Evolutionary conservation across 2,329 filamentous ascomycete species (phyloP).

Genomic region (Aaosphaeria pasadenensis): DNA sequence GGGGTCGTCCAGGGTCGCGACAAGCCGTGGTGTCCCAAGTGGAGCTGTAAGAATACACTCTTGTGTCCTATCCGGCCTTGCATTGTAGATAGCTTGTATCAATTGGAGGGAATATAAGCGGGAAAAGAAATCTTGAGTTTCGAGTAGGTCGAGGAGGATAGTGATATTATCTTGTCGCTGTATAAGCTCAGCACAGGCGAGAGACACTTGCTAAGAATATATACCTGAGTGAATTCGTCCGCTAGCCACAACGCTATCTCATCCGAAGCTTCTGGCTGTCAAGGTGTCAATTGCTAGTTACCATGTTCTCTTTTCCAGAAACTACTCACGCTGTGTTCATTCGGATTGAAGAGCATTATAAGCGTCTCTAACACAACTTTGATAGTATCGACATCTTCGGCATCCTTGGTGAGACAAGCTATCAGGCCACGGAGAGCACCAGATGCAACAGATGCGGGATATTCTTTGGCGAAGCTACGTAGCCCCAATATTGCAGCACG

Average conservation of each 20-base stretch:
- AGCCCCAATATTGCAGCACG: constrained; percentile 89
- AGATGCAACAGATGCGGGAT: constrained; percentile 91
- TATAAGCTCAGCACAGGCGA: constrained; percentile 49
- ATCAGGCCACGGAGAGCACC: constrained; percentile 89
- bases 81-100: constrained; percentile 78
- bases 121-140: constrained; percentile 83
- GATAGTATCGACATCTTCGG: constrained; percentile 92
- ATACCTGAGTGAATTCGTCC: constrained; percentile 91
- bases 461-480: constrained; percentile 93
- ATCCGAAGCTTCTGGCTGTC: constrained; percentile 86
- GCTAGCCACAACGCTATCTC: constrained; percentile 95
- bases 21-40: constrained; percentile 81
- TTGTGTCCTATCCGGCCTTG: constrained; percentile 86
- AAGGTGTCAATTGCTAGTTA: constrained; percentile 1
- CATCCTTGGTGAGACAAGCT: constrained; percentile 78
- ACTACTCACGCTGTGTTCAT: constrained; percentile 56
- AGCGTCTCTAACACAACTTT: constrained; percentile 94
- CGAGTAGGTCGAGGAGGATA: constrained; percentile 82
- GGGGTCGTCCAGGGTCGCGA: constrained; percentile 77
- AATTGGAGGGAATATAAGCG: constrained; percentile 89
- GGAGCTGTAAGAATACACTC: constrained; percentile 91
- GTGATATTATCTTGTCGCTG: constrained; percentile 94
- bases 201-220: constrained; percentile 12
- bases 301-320: constrained; percentile 1
- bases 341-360: constrained; percentile 81